Percentiles rank a stretch among this genome's conserved stretches.
phyloP scores from a whole-genome alignment of 192 early-diverging fungal genomes.

The Dissophora globulifera region DNA sequence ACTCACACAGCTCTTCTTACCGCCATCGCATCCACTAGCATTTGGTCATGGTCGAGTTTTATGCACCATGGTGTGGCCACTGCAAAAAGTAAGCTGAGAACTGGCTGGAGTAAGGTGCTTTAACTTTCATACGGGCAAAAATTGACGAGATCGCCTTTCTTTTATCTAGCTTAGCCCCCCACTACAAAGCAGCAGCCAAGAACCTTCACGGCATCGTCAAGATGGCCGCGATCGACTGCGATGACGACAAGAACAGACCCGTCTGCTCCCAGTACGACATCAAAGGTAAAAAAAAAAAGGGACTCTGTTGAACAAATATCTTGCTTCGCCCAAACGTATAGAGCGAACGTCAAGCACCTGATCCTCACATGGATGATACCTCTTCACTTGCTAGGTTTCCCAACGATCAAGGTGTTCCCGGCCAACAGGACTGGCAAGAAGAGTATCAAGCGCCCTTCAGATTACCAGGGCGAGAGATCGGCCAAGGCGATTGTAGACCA shows the following conservation, averaged over 20 bases:
- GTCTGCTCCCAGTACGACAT: slow-evolving; percentile 84
- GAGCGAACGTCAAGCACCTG: background rate
- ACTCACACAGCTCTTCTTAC: background rate
- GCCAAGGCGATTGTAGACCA: slow-evolving; percentile 81
- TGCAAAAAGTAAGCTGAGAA: slow-evolving; percentile 75
- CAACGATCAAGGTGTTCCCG: slow-evolving; percentile 87
- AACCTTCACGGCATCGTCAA: slow-evolving; percentile 87
- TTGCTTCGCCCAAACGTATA: background rate
- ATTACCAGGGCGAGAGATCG: slow-evolving; percentile 79
- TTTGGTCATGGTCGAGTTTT: slow-evolving; percentile 91
- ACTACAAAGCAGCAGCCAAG: slow-evolving; percentile 89
- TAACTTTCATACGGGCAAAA: background rate
- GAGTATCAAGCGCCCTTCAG: slow-evolving; percentile 52
- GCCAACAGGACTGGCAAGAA: slow-evolving; percentile 30
- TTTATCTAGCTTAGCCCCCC: slow-evolving; percentile 72
- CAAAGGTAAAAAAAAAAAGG: slow-evolving; percentile 64
- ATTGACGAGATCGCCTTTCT: background rate
- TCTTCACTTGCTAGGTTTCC: slow-evolving; percentile 70
- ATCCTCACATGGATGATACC: background rate
- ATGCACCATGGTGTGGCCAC: slow-evolving; percentile 97
- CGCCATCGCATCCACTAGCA: slow-evolving; percentile 54
- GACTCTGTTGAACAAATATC: background rate
- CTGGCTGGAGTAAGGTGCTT: background rate
- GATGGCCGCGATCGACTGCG: slow-evolving; percentile 93
- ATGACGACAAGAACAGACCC: slow-evolving; percentile 78